Percentiles rank a stretch among this genome's conserved stretches.
These are phyloP conservation scores for Haplographium delicatum DNA, from an alignment of 495 filamentous ascomycete genomes.

Conservation along the genomic window DNA sequence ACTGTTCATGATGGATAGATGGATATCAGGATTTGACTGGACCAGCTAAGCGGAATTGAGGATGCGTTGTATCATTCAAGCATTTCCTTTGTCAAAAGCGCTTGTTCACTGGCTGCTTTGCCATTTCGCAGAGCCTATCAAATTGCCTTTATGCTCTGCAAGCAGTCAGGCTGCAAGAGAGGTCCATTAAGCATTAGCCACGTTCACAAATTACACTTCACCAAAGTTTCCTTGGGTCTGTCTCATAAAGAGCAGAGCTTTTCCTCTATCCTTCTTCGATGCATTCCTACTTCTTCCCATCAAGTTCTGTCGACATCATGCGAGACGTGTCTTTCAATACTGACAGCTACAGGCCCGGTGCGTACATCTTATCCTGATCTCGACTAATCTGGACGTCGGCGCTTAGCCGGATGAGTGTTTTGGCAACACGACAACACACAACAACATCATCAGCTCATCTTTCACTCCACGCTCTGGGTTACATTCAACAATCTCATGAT, in stretches of 20 bases:
- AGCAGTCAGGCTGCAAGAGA: conserved; percentile 24
- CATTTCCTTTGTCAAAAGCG: conserved; percentile 26
- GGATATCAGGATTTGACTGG: conserved; percentile 26
- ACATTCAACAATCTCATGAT: background rate
- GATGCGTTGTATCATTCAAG: conserved; percentile 29
- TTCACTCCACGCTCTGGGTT: background rate
- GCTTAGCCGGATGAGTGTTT: conserved; percentile 17
- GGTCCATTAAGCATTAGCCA: conserved; percentile 27
- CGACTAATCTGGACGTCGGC: conserved; percentile 13
- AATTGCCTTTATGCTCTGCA: conserved; percentile 20
- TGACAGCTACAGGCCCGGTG: conserved; percentile 7
- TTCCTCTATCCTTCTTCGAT: conserved; percentile 11
- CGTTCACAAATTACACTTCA: conserved; percentile 26
- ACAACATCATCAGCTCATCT: conserved; percentile 2
- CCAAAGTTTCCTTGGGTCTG: conserved; percentile 10
- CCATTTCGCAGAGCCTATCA: conserved; percentile 22
- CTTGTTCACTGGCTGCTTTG: conserved; percentile 25
- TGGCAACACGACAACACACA: conserved; percentile 16
- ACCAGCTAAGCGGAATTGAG: conserved; percentile 27
- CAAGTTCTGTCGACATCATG: background rate
- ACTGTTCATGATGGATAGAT: conserved; percentile 17
- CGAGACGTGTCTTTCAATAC: background rate
- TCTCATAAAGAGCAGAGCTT: conserved; percentile 22
- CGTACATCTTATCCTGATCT: conserved; percentile 14
- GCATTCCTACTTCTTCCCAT: conserved; percentile 4